These are phyloP conservation scores for Aplosporella prunicola DNA, from an alignment of 2,329 filamentous ascomycete species.

Conservation along the genomic window DNA sequence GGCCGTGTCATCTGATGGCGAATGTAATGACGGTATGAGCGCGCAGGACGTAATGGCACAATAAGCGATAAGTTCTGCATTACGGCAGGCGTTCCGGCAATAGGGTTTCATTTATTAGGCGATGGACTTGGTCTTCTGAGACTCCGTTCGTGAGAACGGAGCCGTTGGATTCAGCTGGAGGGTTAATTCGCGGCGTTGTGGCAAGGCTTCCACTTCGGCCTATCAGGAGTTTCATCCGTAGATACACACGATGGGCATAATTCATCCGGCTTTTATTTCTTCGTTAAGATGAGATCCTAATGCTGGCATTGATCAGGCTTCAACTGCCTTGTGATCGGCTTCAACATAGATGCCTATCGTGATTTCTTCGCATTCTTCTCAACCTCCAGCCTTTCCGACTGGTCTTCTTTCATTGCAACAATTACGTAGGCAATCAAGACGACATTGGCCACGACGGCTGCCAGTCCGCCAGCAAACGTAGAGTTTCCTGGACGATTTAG, in stretches of 20 bases:
- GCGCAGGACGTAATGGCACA: constrained; percentile 7
- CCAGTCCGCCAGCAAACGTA: constrained; percentile 74
- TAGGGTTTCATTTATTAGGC: not conserved
- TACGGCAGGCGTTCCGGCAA: constrained; percentile 5
- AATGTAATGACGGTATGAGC: constrained; percentile 8
- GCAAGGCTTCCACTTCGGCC: not conserved
- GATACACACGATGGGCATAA: too few relatives aligned
- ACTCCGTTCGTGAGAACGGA: not conserved
- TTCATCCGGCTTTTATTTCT: too few relatives aligned
- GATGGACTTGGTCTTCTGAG: not conserved
- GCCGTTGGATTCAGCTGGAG: too few relatives aligned
- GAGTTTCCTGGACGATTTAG: constrained; percentile 57
- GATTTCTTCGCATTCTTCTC: constrained; percentile 37
- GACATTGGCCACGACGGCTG: constrained; percentile 83
- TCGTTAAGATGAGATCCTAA: too few relatives aligned
- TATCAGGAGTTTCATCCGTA: too few relatives aligned
- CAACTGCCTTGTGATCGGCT: too few relatives aligned
- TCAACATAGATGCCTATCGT: too few relatives aligned
- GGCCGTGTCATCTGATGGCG: too few relatives aligned
- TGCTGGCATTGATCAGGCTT: too few relatives aligned
- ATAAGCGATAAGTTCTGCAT: constrained; percentile 4
- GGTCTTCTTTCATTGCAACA: constrained; percentile 84
- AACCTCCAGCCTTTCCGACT: constrained; percentile 38
- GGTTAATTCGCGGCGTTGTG: too few relatives aligned
- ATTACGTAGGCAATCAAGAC: constrained; percentile 85